Evolutionary conservation across 2,329 filamentous ascomycete species (phyloP).

Genomic region (Xylaria sp.): DNA sequence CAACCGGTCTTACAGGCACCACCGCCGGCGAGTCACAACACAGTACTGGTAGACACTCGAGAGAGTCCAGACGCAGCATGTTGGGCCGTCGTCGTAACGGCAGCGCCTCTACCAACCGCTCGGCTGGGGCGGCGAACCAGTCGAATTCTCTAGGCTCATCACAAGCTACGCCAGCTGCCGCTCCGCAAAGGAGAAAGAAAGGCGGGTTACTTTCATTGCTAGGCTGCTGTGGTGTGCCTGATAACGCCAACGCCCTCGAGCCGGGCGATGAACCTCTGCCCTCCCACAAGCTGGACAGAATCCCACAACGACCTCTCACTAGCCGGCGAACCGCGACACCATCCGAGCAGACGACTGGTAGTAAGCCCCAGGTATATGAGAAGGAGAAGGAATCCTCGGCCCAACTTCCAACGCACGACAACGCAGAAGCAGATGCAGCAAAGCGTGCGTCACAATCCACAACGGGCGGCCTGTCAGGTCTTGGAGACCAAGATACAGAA

Average conservation of each 20-base stretch:
- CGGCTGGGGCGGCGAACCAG: conserved; percentile 49
- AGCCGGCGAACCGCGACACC: conserved; percentile 50
- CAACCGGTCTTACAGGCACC: conserved; percentile 55
- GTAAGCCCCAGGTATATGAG: conserved; percentile 42
- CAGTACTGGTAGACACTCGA: conserved; percentile 59
- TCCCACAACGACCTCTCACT: conserved; percentile 50
- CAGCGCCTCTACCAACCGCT: conserved; percentile 62
- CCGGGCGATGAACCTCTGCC: conserved; percentile 49
- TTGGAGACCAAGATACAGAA: conserved; percentile 40
- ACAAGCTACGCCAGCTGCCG: conserved; percentile 46
- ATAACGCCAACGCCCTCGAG: conserved; percentile 50
- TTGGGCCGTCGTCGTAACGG: conserved; percentile 59
- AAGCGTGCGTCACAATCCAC: conserved; percentile 44
- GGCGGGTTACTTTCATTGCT: conserved; percentile 56
- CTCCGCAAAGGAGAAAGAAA: conserved; percentile 47
- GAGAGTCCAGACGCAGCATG: conserved; percentile 61
- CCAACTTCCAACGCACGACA: conserved; percentile 31
- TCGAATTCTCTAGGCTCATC: conserved; percentile 45
- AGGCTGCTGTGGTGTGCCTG: conserved; percentile 61
- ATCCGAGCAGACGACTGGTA: conserved; percentile 43
- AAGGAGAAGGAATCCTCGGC: conserved; percentile 40
- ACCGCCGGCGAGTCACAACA: conserved; percentile 55
- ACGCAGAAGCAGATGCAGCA: conserved; percentile 37
- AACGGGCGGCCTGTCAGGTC: conserved; percentile 42
- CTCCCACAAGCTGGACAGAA: conserved; percentile 52